These are phyloP conservation scores for Hydrangea macrophylla DNA, from an alignment of 148 eudicot species.

Conservation along the genomic window DNA sequence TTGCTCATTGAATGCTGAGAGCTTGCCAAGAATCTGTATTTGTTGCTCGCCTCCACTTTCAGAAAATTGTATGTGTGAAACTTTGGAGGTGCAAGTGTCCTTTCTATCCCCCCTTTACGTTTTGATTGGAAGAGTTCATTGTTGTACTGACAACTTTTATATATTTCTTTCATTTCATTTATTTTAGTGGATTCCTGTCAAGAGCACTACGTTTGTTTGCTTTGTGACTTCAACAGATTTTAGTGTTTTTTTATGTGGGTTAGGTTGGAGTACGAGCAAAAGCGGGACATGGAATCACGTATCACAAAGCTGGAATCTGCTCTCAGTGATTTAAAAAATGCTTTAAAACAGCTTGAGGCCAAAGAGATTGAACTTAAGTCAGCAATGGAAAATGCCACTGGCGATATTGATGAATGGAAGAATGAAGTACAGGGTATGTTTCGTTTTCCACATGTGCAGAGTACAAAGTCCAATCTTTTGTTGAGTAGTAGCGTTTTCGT, in stretches of 20 bases:
- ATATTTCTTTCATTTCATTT: not conserved
- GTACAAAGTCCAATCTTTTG: not conserved
- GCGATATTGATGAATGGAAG: conserved; percentile 63
- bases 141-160: not conserved
- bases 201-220: not conserved
- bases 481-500: not conserved
- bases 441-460: not conserved
- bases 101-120: not conserved
- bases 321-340: conserved; percentile 38
- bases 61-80: not conserved
- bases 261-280: conserved; percentile 95
- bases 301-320: conserved; percentile 71
- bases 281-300: conserved; percentile 80
- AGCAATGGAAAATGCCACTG: conserved; percentile 53
- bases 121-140: not conserved
- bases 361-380: conserved; percentile 51
- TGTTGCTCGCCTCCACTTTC: not conserved
- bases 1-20: not conserved
- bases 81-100: not conserved
- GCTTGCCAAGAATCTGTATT: not conserved
- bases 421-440: conserved; percentile 62
- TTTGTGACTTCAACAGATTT: conserved; percentile 2
- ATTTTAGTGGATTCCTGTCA: not conserved
- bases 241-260: conserved; percentile 8
- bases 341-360: conserved; percentile 48